Evolutionary conservation across 2,329 filamentous ascomycete genomes (phyloP).

Genomic region (Graphilbum sp.): DNA sequence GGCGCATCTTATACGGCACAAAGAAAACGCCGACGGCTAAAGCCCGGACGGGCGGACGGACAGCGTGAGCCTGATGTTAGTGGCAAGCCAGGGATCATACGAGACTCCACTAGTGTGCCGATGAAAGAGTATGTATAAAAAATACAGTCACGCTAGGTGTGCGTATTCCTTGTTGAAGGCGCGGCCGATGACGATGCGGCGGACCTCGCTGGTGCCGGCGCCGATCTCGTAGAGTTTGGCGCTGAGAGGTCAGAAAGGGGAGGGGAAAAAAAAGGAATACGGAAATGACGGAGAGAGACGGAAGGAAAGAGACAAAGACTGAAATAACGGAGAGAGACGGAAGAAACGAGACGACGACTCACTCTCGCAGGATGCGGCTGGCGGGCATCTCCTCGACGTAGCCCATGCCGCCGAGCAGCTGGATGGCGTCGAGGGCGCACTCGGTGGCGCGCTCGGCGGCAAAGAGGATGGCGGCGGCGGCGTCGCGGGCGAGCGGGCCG

Average conservation of each 20-base stretch:
- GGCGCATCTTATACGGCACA: no score
- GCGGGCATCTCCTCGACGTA: conserved; percentile 93
- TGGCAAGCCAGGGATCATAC: no score
- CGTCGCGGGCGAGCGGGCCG: no score
- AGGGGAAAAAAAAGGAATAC: no score
- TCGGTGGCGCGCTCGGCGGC: conserved; percentile 84
- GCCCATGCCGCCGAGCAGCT: conserved; percentile 86
- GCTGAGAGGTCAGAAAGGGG: conserved; percentile 20
- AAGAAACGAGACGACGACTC: no score
- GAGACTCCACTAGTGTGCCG: no score
- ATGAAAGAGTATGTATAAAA: no score
- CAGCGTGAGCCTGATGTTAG: no score
- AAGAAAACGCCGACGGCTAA: no score
- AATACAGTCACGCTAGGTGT: conserved; percentile 4
- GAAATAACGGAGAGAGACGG: background rate
- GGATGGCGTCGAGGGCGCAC: conserved; percentile 72
- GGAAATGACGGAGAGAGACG: background rate
- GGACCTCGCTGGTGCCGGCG: conserved; percentile 85
- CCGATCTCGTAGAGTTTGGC: conserved; percentile 87
- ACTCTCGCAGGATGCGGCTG: conserved; percentile 63
- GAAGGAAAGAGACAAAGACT: no score
- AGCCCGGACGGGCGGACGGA: no score
- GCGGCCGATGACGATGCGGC: conserved; percentile 85
- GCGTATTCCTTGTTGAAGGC: conserved; percentile 79
- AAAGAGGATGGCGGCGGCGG: conserved; percentile 86